These are phyloP conservation scores for Fusarium sp. DNA, from an alignment of 2,329 filamentous ascomycete genomes.

Conservation along the genomic window DNA sequence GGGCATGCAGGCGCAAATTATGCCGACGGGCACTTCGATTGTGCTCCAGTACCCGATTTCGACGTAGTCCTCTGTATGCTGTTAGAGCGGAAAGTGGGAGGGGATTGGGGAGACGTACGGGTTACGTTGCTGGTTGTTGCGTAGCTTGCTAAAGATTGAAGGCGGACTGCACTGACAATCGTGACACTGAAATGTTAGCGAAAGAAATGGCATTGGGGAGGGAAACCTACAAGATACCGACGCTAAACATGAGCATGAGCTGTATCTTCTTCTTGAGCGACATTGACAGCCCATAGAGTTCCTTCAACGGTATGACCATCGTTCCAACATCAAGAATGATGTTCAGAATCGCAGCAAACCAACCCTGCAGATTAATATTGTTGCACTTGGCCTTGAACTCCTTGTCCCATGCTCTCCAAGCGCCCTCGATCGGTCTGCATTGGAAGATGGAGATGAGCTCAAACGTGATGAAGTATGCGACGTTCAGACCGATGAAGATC, in stretches of 20 bases:
- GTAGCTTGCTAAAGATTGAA: constrained; percentile 11
- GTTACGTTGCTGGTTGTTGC: constrained; percentile 20
- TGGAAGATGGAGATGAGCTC: constrained; percentile 55
- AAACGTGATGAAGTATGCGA: constrained; percentile 30
- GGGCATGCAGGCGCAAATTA: constrained; percentile 46
- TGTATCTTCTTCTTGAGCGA: constrained; percentile 16
- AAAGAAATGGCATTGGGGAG: fast-evolving
- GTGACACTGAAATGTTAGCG: constrained; percentile 10
- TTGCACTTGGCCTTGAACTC: constrained; percentile 56
- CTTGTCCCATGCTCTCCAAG: constrained; percentile 61
- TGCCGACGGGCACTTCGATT: constrained; percentile 44
- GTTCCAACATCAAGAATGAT: constrained; percentile 57
- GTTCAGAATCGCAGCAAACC: constrained; percentile 59
- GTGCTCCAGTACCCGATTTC: constrained; percentile 43
- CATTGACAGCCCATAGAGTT: constrained; percentile 5
- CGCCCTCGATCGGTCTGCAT: constrained; percentile 57
- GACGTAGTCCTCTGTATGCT: constrained; percentile 36
- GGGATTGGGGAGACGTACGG: not conserved
- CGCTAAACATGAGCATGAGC: constrained; percentile 23
- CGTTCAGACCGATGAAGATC: constrained; percentile 26
- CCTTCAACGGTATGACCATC: not conserved
- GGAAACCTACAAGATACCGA: constrained; percentile 5
- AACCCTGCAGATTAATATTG: constrained; percentile 57
- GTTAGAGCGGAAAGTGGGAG: not conserved
- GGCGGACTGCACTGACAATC: constrained; percentile 7